Evolutionary conservation across 2,329 filamentous ascomycete genomes (phyloP).

Genomic region (Chaetomiaceae sp.): DNA sequence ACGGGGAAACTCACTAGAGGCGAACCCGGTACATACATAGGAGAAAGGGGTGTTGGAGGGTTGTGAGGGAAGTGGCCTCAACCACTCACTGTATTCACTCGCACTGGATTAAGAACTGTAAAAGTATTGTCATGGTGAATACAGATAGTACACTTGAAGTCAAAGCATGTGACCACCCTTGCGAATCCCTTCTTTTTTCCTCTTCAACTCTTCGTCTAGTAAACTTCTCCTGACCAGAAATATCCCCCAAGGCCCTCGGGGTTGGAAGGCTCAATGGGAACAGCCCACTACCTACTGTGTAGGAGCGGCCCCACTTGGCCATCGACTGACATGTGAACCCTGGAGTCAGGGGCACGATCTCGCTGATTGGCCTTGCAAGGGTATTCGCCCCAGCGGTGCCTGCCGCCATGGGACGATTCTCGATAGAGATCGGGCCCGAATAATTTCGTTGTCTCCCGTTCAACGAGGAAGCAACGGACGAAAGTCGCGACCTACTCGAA

Average conservation of each 20-base stretch:
- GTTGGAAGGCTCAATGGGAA: too few relatives aligned
- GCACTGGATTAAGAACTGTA: background rate
- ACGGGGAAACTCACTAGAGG: too few relatives aligned
- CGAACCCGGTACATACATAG: too few relatives aligned
- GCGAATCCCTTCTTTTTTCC: too few relatives aligned
- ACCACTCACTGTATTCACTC: too few relatives aligned
- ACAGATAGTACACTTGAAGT: too few relatives aligned
- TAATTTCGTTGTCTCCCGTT: constrained; percentile 10
- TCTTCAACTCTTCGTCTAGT: too few relatives aligned
- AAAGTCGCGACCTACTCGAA: background rate
- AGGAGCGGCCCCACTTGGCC: constrained; percentile 9
- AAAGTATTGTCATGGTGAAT: background rate
- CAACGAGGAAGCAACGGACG: background rate
- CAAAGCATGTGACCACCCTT: too few relatives aligned
- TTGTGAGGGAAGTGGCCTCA: too few relatives aligned
- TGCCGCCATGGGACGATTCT: constrained; percentile 26
- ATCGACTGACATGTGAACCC: constrained; percentile 27
- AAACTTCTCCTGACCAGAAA: too few relatives aligned
- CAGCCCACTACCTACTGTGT: constrained; percentile 12
- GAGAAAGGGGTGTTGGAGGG: too few relatives aligned
- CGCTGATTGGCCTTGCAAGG: constrained; percentile 18
- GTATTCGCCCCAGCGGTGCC: constrained; percentile 9
- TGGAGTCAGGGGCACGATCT: constrained; percentile 16
- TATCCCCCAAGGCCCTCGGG: too few relatives aligned
- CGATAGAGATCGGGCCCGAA: constrained; percentile 14